Evolutionary conservation across 176 grass and related monocot genomes (phyloP).

Genomic region (Juncus inflexus): DNA sequence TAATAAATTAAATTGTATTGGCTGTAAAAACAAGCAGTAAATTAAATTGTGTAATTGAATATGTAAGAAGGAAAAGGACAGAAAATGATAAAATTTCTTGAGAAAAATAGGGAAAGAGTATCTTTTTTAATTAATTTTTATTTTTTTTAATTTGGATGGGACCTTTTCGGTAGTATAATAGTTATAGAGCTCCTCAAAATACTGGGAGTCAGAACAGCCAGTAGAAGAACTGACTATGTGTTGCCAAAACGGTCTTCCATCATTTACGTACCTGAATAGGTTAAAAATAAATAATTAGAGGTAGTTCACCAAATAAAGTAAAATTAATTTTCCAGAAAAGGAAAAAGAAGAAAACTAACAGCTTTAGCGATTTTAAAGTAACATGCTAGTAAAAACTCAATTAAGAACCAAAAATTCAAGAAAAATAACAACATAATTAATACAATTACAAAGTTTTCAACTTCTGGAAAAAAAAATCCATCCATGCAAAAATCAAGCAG

Average conservation of each 20-base stretch:
- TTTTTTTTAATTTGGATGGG: too few species aligned
- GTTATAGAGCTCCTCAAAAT: constrained; percentile 94
- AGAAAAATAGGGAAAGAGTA: background rate
- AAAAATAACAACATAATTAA: background rate
- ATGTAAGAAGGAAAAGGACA: too few species aligned
- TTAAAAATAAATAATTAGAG: constrained; percentile 9
- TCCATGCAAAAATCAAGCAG: background rate
- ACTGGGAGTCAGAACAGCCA: constrained; percentile 75
- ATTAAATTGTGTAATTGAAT: too few species aligned
- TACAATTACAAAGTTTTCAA: background rate
- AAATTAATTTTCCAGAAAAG: background rate
- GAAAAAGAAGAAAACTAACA: background rate
- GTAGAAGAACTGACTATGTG: constrained; percentile 84
- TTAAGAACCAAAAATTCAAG: background rate
- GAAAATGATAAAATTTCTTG: too few species aligned
- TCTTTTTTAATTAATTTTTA: background rate
- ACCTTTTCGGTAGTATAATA: constrained; percentile 96
- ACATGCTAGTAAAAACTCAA: background rate
- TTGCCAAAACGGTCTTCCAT: constrained; percentile 93
- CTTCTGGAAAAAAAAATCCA: background rate
- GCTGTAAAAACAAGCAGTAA: too few species aligned
- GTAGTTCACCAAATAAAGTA: background rate
- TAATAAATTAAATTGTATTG: too few species aligned
- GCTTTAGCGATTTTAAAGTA: background rate
- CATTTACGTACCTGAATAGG: constrained; percentile 77